Base-by-base conservation (phyloP, 768 basidiomycete genomes). In the Pulveroboletus frians region DNA sequence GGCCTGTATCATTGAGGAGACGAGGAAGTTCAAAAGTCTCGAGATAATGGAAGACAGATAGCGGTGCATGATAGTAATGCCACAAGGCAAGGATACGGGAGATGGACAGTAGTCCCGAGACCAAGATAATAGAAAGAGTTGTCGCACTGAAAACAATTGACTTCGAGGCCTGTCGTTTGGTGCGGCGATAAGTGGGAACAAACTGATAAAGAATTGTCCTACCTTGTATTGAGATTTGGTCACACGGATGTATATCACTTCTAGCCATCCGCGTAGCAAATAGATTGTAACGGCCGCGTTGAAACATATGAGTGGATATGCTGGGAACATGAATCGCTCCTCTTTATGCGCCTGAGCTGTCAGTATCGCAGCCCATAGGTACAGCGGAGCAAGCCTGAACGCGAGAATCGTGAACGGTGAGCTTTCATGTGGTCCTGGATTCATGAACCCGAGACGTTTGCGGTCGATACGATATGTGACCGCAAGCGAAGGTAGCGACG, bases 301-400 rank as follows among this genome's bases (percentile, higher is more conserved):
- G 71, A 98, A 92, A 62, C 91, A 92, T 40, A 98, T 69, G 29
- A 98, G 67, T 2, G 92, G 88, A 65, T 95, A 98, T 2, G 81
- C 85, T 1, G 96, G 95, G 68, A 85, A 98, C 83, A 97, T 88
- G 72, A 99, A 99, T n/a, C 96, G 78, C 64, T 99, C 96, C 69
- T 99, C 96, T 70, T 99, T 99, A 70, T 99, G 96, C 1, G 86
- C 72, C 69, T 98, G 95, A 3, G 74, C 57, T 4, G 81, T 83
- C 56, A 99, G 71, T 53, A 96, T 85, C 1, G 69, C 78, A 39
- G 85, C 59, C 95, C 96, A 98, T n/a, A 97, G 55, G 69, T 98
- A 97, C 52, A 95, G 73, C 1, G 92, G 92, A n/a, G 77, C 67
- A n/a, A 98, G 73, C 32, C 93, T 78, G 47, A 95, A 66, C 4